A percentile compares a stretch with the other conserved stretches of the same genome.
phyloP scores from a whole-genome alignment of 495 filamentous ascomycete species.

The Hypoxylon rickii region DNA sequence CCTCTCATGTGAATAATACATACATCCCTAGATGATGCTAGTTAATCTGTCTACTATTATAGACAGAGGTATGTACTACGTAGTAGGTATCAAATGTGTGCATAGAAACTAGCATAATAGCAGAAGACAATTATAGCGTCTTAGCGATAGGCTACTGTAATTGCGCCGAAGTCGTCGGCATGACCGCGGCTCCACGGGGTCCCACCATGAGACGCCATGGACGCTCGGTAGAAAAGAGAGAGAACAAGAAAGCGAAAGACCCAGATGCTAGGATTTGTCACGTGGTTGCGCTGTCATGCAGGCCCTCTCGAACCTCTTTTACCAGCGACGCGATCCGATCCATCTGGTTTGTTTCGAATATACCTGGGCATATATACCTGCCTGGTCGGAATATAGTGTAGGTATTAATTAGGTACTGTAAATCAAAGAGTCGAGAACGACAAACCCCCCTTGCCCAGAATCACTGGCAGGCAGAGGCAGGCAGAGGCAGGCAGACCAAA shows the following conservation, averaged over 20 bases:
- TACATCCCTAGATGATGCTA: too few relatives aligned
- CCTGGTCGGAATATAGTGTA: too few relatives aligned
- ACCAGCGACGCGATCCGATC: slow-evolving; percentile 5
- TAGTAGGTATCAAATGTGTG: too few relatives aligned
- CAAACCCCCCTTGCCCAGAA: slow-evolving; percentile 6
- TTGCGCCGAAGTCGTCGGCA: slow-evolving; percentile 25
- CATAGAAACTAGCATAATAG: too few relatives aligned
- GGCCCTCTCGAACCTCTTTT: slow-evolving; percentile 4
- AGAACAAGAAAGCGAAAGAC: neutral
- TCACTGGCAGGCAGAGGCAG: too few relatives aligned
- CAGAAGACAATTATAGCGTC: neutral
- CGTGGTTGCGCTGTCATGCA: slow-evolving; percentile 22
- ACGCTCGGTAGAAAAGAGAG: slow-evolving; percentile 3
- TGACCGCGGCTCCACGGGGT: slow-evolving; percentile 23
- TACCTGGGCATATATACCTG: neutral
- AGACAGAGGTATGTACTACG: too few relatives aligned
- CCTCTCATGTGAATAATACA: too few relatives aligned
- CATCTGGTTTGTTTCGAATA: slow-evolving; percentile 3
- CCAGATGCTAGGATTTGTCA: slow-evolving; percentile 14
- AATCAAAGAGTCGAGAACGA: slow-evolving; percentile 4
- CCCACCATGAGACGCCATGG: slow-evolving; percentile 4
- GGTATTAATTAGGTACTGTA: too few relatives aligned
- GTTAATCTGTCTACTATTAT: too few relatives aligned
- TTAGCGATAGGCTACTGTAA: slow-evolving; percentile 9
- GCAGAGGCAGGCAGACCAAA: too few relatives aligned